phyloP scores from a whole-genome alignment of 805 yeast species.

The Lipomyces mesembrius region DNA sequence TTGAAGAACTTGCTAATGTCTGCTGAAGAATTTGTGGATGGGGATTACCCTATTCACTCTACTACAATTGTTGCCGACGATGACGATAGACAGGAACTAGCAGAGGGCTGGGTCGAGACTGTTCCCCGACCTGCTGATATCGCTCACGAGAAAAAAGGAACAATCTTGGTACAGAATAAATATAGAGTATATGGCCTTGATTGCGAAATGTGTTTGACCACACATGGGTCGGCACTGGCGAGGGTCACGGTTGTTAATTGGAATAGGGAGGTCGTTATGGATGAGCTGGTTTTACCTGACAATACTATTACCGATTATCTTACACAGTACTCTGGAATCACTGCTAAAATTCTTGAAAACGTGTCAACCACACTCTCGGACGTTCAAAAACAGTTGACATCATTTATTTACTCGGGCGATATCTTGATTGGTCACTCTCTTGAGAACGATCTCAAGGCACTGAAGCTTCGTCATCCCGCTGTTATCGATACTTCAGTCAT shows the following conservation, averaged over 20 bases:
- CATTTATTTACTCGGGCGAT: conserved; percentile 59
- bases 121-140: conserved; percentile 49
- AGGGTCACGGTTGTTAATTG: conserved; percentile 69
- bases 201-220: conserved; percentile 88
- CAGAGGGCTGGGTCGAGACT: conserved; percentile 61
- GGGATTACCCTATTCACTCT: conserved; percentile 68
- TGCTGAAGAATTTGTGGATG: conserved; percentile 53
- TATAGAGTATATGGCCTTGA: conserved; percentile 69
- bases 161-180: conserved; percentile 23
- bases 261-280: conserved; percentile 57
- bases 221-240: conserved; percentile 67
- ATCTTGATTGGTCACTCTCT: conserved; percentile 87
- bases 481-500: conserved; percentile 81
- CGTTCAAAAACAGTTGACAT: conserved; percentile 62
- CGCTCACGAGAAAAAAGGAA: conserved; percentile 34
- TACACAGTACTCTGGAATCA: conserved; percentile 86
- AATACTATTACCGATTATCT: conserved; percentile 77
- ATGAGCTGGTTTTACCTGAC: conserved; percentile 77
- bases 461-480: conserved; percentile 70
- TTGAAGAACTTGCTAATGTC: conserved; percentile 59
- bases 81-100: conserved; percentile 25
- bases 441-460: conserved; percentile 76
- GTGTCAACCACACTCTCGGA: conserved; percentile 71
- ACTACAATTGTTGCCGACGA: conserved; percentile 30
- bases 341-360: conserved; percentile 63